Evolutionary conservation across 2,329 filamentous ascomycete genomes (phyloP), one percentile per base, ranked within the genome.

Genomic region (Aspergillus spinulosporus): DNA sequence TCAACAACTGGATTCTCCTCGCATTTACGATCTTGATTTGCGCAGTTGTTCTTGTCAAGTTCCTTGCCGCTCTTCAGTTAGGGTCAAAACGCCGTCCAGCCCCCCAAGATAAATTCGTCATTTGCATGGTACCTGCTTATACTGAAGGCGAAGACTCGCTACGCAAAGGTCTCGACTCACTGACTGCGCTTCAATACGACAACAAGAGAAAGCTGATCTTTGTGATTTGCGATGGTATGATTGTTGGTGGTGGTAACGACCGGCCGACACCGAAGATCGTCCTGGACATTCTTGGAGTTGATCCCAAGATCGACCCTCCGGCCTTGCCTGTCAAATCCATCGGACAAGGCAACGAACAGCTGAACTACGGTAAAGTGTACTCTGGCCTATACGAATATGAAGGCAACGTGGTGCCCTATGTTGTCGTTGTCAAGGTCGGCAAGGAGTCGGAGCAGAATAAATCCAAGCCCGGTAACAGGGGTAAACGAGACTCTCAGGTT

Each of bases 281-380:
- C 26, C 82, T 99, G 28, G 94, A 99, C 70, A 96, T 99, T 66
- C 87, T 99, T 9, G 94, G 94, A 34, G 94, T 99, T 54, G 93
- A 97, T 66, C 93, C 93, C 45, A 97, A 96, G 77, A 87, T 97
- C 59, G 94, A 99, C 67, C 94, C 94, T 59, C 92, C 92, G 26
- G 92, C 94, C 1, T 80, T 99, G 32, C 90, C 92, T 0, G 97
- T 97, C 84, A 93, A 92, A 76, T 95, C 92, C 3, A 87, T 99
- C 56, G 94, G 94, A 50, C 81, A 87, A 49, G 91, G 92, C 64
- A 92, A 85, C 67, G 90, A 96, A 59, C 93, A 97, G 72, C 87
- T 97, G 63, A 99, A 99, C 76, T 97, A 96, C 69, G 94, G 92
- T 70, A 99, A 99, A 72, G 92, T 99, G 12, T 99, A 97, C 75